Evolutionary conservation across 1,284 basidiomycete species (phyloP).

Genomic region (Trichosporon asahii): DNA sequence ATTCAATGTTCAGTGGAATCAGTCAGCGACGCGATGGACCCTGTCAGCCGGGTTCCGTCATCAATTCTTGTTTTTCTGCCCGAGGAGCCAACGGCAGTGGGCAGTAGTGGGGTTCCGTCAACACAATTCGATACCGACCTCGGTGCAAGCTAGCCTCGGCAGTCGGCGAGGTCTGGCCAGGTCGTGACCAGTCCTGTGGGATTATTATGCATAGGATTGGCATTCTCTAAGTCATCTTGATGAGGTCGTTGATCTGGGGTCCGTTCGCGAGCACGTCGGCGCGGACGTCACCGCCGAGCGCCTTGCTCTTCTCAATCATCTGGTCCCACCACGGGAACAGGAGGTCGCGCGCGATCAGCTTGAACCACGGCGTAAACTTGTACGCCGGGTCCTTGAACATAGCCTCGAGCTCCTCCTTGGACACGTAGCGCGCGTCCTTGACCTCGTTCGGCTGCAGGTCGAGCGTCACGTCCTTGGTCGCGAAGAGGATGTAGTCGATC

Average conservation of each 20-base stretch:
- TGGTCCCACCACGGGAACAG: constrained; percentile 99
- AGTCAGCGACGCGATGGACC: not conserved
- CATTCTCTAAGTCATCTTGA: constrained; percentile 65
- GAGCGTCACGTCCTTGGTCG: constrained; percentile 83
- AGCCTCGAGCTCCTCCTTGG: constrained; percentile 77
- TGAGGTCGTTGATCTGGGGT: constrained; percentile 61
- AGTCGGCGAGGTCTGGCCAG: too few species aligned
- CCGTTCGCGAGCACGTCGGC: constrained; percentile 41
- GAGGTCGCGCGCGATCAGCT: constrained; percentile 93
- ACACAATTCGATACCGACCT: too few species aligned
- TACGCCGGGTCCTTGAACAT: constrained; percentile 82
- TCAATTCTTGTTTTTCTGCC: not conserved
- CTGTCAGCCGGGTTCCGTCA: not conserved
- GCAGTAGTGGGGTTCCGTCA: too few species aligned
- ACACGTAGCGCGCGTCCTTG: constrained; percentile 84
- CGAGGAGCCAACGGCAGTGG: too few species aligned
- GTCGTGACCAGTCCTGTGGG: too few species aligned
- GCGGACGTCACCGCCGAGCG: constrained; percentile 54
- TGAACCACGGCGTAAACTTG: constrained; percentile 98
- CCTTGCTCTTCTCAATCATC: constrained; percentile 60
- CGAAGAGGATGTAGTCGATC: constrained; percentile 97
- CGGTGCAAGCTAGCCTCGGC: too few species aligned
- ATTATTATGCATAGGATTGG: too few species aligned
- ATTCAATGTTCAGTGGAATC: not conserved
- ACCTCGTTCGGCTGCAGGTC: constrained; percentile 88